Percentiles rank a stretch among this genome's conserved stretches.
Evolutionary conservation across 805 yeast species (phyloP).

Genomic region (Yueomyces sinensis): DNA sequence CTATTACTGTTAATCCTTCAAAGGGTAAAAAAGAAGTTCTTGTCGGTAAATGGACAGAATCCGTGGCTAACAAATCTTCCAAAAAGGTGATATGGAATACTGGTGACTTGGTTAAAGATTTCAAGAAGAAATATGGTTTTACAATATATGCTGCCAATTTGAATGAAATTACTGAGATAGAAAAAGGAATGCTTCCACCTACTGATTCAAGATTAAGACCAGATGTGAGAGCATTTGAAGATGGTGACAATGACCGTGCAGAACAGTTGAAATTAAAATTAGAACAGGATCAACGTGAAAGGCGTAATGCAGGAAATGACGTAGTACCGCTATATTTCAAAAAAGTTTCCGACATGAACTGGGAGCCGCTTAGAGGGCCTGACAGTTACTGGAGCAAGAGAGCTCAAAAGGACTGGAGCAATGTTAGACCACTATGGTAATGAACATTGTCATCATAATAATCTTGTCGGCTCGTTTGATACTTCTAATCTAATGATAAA

Average conservation of each 20-base stretch:
- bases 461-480: no score
- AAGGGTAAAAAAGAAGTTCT: slow-evolving; percentile 12
- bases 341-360: slow-evolving; percentile 29
- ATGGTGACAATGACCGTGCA: slow-evolving; percentile 57
- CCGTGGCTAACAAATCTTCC: slow-evolving; percentile 29
- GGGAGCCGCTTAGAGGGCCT: slow-evolving; percentile 45
- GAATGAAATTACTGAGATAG: slow-evolving; percentile 67
- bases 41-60: slow-evolving; percentile 77
- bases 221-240: slow-evolving; percentile 62
- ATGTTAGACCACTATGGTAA: slow-evolving; percentile 44
- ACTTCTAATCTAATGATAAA: no score
- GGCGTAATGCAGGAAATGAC: slow-evolving; percentile 49
- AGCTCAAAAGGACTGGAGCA: slow-evolving; percentile 47
- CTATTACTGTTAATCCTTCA: slow-evolving; percentile 27
- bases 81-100: slow-evolving; percentile 51
- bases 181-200: slow-evolving; percentile 52
- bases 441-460: no score
- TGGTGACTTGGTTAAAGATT: slow-evolving; percentile 47
- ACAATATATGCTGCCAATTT: slow-evolving; percentile 70
- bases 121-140: slow-evolving; percentile 67
- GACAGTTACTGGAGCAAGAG: slow-evolving; percentile 74
- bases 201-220: slow-evolving; percentile 88
- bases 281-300: slow-evolving; percentile 69
- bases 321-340: slow-evolving; percentile 50
- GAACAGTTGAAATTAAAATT: slow-evolving; percentile 53